A percentile compares a stretch with the other conserved stretches of the same genome.
phyloP scores from a whole-genome alignment of 768 basidiomycete genomes.

The Leucocoprinus leucothites region DNA sequence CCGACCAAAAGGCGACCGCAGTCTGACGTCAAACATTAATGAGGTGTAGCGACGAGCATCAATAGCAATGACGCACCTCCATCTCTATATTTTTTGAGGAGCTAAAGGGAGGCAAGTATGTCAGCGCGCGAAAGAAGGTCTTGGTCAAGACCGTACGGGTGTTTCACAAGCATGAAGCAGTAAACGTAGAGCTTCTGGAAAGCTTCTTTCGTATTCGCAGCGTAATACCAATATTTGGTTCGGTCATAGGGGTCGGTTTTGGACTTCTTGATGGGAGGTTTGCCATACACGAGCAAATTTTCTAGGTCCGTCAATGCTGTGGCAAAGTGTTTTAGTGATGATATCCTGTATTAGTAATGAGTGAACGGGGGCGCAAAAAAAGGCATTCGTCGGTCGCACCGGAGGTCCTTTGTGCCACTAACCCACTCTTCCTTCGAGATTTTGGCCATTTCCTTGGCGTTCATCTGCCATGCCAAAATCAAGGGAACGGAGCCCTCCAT shows the following conservation, averaged over 20 bases:
- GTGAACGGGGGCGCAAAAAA: neutral
- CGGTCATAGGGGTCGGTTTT: slow-evolving; percentile 55
- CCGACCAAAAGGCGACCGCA: slow-evolving; percentile 73
- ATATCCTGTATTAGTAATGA: slow-evolving; percentile 25
- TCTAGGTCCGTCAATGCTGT: slow-evolving; percentile 59
- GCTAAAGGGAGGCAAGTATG: slow-evolving; percentile 29
- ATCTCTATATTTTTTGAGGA: slow-evolving; percentile 77
- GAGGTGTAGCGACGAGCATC: neutral
- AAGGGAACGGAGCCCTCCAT: slow-evolving; percentile 73
- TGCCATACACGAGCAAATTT: slow-evolving; percentile 51
- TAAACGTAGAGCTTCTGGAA: slow-evolving; percentile 69
- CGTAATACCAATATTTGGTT: slow-evolving; percentile 46
- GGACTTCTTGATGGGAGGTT: slow-evolving; percentile 37
- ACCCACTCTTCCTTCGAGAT: slow-evolving; percentile 69
- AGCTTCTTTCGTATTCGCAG: slow-evolving; percentile 43
- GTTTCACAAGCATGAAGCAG: slow-evolving; percentile 69
- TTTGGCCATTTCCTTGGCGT: slow-evolving; percentile 70
- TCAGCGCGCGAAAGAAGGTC: neutral
- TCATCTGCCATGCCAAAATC: slow-evolving; percentile 73
- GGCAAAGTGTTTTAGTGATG: slow-evolving; percentile 46
- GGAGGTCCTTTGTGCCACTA: slow-evolving; percentile 42
- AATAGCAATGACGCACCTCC: slow-evolving; percentile 48
- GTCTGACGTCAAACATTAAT: slow-evolving; percentile 39
- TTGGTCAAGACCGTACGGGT: slow-evolving; percentile 40
- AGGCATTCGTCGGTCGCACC: slow-evolving; percentile 24